Percentiles rank a stretch among this genome's conserved stretches.
Conservation (phyloP, 371 early-diverging fungal species). For the Apophysomyces elegans region DNA sequence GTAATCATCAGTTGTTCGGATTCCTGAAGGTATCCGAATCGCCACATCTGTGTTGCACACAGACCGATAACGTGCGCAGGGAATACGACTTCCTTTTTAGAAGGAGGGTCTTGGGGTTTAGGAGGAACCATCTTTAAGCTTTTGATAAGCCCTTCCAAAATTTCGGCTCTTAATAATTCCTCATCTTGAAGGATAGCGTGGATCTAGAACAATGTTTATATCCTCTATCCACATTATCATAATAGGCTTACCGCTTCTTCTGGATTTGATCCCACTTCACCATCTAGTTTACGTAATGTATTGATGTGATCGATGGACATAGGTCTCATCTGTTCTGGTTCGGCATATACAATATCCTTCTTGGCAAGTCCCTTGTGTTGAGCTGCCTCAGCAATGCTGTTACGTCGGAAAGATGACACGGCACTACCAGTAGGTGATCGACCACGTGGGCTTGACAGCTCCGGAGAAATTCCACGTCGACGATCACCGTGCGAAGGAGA, state of each 20-base stretch:
- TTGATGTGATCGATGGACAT: constrained; percentile 46
- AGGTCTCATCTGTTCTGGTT: constrained; percentile 49
- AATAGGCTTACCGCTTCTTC: constrained; percentile 50
- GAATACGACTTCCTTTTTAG: constrained; percentile 88
- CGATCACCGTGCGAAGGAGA: constrained; percentile 39
- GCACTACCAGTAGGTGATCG: constrained; percentile 41
- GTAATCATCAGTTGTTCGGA: constrained; percentile 84
- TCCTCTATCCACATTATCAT: constrained; percentile 6
- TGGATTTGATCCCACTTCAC: constrained; percentile 43
- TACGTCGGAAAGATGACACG: constrained; percentile 35
- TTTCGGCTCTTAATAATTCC: constrained; percentile 81
- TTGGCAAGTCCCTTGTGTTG: constrained; percentile 23
- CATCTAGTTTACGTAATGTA: constrained; percentile 31
- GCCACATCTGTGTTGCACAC: constrained; percentile 87
- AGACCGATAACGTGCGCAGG: constrained; percentile 92
- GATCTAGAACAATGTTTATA: constrained; percentile 26
- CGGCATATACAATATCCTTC: constrained; percentile 27
- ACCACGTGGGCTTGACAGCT: constrained; percentile 36
- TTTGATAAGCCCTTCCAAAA: constrained; percentile 86
- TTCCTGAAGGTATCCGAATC: constrained; percentile 77
- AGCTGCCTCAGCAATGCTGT: constrained; percentile 29
- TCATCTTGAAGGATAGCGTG: constrained; percentile 64
- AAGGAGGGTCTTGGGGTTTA: constrained; percentile 79
- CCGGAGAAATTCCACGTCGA: constrained; percentile 44
- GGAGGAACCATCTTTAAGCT: constrained; percentile 88